phyloP scores from a whole-genome alignment of 352 stramenopile genomes.

The Phytopythium mirpurense region DNA sequence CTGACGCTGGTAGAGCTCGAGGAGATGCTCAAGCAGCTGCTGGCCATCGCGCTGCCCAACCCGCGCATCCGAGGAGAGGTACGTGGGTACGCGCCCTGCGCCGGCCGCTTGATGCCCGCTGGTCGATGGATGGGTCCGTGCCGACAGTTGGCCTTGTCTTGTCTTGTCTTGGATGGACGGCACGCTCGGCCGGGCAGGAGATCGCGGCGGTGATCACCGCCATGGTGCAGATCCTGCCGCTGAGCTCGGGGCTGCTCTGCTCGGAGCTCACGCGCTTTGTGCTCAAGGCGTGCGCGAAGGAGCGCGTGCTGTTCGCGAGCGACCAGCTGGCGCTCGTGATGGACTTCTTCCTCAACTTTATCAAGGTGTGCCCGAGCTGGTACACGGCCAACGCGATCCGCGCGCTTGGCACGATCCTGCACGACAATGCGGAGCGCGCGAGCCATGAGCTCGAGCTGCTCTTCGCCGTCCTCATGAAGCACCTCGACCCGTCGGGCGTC shows the following conservation, averaged over 20 bases:
- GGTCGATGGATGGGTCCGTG: too few relatives aligned
- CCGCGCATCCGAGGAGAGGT: constrained; percentile 58
- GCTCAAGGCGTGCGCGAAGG: constrained; percentile 70
- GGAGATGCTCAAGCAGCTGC: constrained; percentile 74
- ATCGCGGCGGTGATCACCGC: constrained; percentile 57
- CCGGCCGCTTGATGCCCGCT: too few relatives aligned
- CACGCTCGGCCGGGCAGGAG: constrained; percentile 34
- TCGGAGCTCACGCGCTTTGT: constrained; percentile 78
- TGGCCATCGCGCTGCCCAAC: constrained; percentile 51
- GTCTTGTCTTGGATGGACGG: too few relatives aligned
- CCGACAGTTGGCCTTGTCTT: too few relatives aligned
- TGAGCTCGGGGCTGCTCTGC: constrained; percentile 66
- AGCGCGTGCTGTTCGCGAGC: constrained; percentile 59
- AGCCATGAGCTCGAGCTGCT: constrained; percentile 55
- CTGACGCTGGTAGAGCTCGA: constrained; percentile 76
- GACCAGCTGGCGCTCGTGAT: constrained; percentile 57
- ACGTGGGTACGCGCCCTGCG: too few relatives aligned
- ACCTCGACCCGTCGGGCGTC: constrained; percentile 71
- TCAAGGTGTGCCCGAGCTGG: constrained; percentile 70
- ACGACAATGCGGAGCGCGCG: constrained; percentile 75
- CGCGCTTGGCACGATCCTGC: constrained; percentile 63
- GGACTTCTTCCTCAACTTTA: constrained; percentile 68
- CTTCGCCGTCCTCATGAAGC: constrained; percentile 61
- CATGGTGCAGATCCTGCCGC: constrained; percentile 51
- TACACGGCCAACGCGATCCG: constrained; percentile 68